Conservation (phyloP, 2,329 filamentous ascomycete species). For the Aspergillus arachidicola region DNA sequence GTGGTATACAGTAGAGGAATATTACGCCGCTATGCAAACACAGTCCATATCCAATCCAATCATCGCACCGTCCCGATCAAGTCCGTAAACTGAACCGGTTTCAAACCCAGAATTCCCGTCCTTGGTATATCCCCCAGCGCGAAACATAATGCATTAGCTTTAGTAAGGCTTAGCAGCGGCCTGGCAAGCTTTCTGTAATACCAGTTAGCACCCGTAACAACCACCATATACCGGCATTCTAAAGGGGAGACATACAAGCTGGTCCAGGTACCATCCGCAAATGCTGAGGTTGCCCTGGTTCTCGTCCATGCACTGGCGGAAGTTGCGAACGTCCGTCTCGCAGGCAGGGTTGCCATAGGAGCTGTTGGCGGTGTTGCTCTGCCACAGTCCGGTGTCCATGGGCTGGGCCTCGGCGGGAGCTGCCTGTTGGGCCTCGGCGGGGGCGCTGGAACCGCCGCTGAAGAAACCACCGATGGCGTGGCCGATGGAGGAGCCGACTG, state of each 20-base stretch:
- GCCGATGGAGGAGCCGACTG: slow-evolving; percentile 91
- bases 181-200: slow-evolving; percentile 74
- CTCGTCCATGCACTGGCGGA: slow-evolving; percentile 96
- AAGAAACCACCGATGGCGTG: slow-evolving; percentile 92
- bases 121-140: neutral
- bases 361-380: slow-evolving; percentile 53
- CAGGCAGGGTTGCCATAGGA: slow-evolving; percentile 64
- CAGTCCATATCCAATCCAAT: slow-evolving; percentile 7
- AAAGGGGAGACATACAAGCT: slow-evolving; percentile 60
- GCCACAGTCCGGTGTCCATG: slow-evolving; percentile 51
- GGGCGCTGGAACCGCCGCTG: slow-evolving; percentile 64
- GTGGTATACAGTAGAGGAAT: slow-evolving; percentile 20
- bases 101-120: neutral
- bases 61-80: neutral
- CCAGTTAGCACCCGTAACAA: slow-evolving; percentile 29
- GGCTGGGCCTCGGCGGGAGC: slow-evolving; percentile 56
- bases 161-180: slow-evolving; percentile 73
- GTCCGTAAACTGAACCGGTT: neutral
- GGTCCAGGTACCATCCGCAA: slow-evolving; percentile 97
- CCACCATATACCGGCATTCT: neutral
- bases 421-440: slow-evolving; percentile 55
- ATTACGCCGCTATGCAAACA: slow-evolving; percentile 28
- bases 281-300: slow-evolving; percentile 92
- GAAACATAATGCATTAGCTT: slow-evolving; percentile 19
- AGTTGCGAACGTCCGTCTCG: slow-evolving; percentile 75